Base-by-base conservation (phyloP, 345 rosid species). In the Pseudoturritis turrita region DNA sequence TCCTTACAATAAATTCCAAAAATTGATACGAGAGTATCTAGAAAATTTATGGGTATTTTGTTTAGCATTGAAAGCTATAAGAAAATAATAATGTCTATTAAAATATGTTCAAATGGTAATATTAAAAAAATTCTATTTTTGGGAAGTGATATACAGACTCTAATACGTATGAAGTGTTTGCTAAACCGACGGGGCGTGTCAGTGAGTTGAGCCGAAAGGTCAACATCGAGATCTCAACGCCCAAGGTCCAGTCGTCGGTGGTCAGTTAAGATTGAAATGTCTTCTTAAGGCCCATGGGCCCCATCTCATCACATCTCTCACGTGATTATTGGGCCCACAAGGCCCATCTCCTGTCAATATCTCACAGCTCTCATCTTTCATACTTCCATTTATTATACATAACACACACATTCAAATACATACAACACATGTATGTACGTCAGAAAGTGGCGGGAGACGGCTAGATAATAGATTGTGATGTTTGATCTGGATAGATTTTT, bases 311-410 rank as follows among this genome's bases (percentile, higher is more conserved):
- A 60, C 52, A 47, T 43, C 69, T 67, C 56, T 33, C 78, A 75
- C 78, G 78, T 75, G 78, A 60, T 57, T 25, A 0, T 59, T 58
- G 47, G 73, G 68, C 68, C 78, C 73, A 75, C 56, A 3, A 68
- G 78, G 69, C 69, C 74, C 78, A 75, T 68, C 63, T 51, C n/a
- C 18, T 17, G 36, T 75, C 78, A 43, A 25, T 74, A 68, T 75
- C 78, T 75, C 68, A 74, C 62, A 67, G 68, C 78, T 68, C 72
- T 73, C 51, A 41, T 40, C 31, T 58, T 7, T 58, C 53, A 47
- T 58, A 73, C 60, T 65, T 57, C 72, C 52, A 65, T 73, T 65
- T 65, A 45, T 54, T 33, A 47, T 18, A 62, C 43, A 52, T 10
- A 62, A 15, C 58, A 57, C 28, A 54, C 63, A 29, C 68, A 29